A percentile compares a stretch with the other conserved stretches of the same genome.
Evolutionary conservation across 2,329 filamentous ascomycete species (phyloP).

Genomic region (Botrytis hyacinthi): DNA sequence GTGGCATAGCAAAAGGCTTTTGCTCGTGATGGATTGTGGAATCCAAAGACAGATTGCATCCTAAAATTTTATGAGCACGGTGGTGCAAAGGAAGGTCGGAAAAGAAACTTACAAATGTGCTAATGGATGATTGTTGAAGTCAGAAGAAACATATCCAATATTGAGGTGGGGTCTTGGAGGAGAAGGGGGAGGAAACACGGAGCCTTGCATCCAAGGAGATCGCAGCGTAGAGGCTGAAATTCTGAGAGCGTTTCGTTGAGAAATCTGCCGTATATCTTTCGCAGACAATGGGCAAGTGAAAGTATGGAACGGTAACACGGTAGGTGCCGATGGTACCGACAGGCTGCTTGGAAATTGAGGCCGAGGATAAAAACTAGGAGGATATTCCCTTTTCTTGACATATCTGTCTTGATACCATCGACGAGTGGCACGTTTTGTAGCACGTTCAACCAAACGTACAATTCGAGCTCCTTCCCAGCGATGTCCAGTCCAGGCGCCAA

Average conservation of each 20-base stretch:
- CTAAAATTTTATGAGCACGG: slow-evolving; percentile 38
- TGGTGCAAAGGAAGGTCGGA: not conserved
- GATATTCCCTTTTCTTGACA: slow-evolving; percentile 56
- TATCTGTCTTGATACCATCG: slow-evolving; percentile 87
- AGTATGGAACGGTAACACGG: slow-evolving; percentile 93
- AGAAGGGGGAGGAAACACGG: slow-evolving; percentile 79
- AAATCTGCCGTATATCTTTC: slow-evolving; percentile 88
- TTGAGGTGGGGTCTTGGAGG: slow-evolving; percentile 83
- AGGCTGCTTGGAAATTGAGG: slow-evolving; percentile 71
- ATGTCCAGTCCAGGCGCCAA: slow-evolving; percentile 63
- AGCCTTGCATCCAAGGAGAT: slow-evolving; percentile 78
- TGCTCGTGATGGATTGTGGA: slow-evolving; percentile 72
- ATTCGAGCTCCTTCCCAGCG: slow-evolving; percentile 88
- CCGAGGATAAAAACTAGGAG: slow-evolving; percentile 62
- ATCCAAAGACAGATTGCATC: slow-evolving; percentile 97
- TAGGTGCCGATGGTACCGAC: slow-evolving; percentile 82
- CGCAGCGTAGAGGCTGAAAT: slow-evolving; percentile 89
- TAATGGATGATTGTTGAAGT: slow-evolving; percentile 97
- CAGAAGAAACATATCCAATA: slow-evolving; percentile 93
- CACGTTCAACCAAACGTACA: slow-evolving; percentile 79
- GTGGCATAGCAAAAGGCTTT: slow-evolving; percentile 95
- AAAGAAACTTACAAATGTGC: slow-evolving; percentile 68
- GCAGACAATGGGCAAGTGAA: slow-evolving; percentile 93
- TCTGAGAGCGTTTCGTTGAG: slow-evolving; percentile 87
- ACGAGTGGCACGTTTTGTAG: slow-evolving; percentile 73